Base-by-base conservation (phyloP, 805 yeast species). In the Cyberlindnera sargentensis region DNA sequence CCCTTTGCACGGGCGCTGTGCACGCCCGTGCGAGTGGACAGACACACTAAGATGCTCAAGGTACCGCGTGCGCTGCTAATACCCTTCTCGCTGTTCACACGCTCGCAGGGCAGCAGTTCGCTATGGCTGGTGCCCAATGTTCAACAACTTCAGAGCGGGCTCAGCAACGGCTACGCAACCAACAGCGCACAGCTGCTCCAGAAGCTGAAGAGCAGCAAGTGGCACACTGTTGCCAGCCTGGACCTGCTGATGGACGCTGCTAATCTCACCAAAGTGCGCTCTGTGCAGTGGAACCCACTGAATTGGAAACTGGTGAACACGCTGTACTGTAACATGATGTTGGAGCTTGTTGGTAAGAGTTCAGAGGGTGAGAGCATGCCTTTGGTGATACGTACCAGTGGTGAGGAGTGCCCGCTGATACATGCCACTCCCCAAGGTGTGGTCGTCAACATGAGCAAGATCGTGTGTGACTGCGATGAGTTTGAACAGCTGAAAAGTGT, bases 21-120 rank as follows among this genome's bases (percentile, higher is more conserved):
- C 0, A 65, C 77, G 1, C 74, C 76, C 3, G 57, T 68, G n/a
- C 60, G 81, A 47, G 58, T 59, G 51, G 73, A 72, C 10, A 52
- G 62, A 9, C 37, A 57, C 0, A 53, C 71, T 0, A 57, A 70
- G 66, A 28, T 35, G 56, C 11, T 55, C 47, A 31, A 44, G 47
- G 32, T 49, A 27, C 49, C 48, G 24, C 34, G 43, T 29, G 46
- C 24, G 20, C 8, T 42, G 2, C 31, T 43, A 37, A 32, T 44
- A 23, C 41, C 10, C 28, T 37, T 41, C 30, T 48, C 44, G 1
- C 23, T 46, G 8, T 37, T 44, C 15, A 41, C 37, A 11, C 39
- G 33, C 20, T 32, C 34, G 3, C 11, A 40, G 4, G 45, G 28
- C 6, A 28, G 20, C 20, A 15, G 38, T n/a, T 24, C 44, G 3